A percentile compares a stretch with the other conserved stretches of the same genome.
phyloP scores from a whole-genome alignment of 371 early-diverging fungal species.

The Mucor ambiguus region DNA sequence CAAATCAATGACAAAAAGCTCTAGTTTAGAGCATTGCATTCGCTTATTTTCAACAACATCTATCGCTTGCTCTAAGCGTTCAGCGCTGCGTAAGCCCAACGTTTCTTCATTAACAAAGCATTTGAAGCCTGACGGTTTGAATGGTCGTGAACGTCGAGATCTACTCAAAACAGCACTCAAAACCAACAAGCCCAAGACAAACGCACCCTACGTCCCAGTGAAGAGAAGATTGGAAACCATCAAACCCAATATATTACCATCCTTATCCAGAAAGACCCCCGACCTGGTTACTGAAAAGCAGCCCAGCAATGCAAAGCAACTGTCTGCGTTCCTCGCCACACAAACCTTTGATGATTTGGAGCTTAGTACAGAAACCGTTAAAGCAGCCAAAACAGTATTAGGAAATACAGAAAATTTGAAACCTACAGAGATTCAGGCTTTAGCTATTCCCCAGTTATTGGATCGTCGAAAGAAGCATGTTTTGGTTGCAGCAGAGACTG shows the following conservation, averaged over 20 bases:
- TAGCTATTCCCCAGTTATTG: slow-evolving; percentile 81
- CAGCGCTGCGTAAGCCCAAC: slow-evolving; percentile 46
- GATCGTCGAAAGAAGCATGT: slow-evolving; percentile 57
- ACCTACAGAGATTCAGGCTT: slow-evolving; percentile 93
- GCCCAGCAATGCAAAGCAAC: slow-evolving; percentile 29
- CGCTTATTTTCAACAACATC: slow-evolving; percentile 30
- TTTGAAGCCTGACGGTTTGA: slow-evolving; percentile 46
- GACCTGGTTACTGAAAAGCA: slow-evolving; percentile 18
- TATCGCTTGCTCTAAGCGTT: slow-evolving; percentile 31
- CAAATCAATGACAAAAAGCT: background rate
- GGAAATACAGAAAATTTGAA: slow-evolving; percentile 40
- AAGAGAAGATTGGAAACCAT: slow-evolving; percentile 46
- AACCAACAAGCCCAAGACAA: slow-evolving; percentile 20
- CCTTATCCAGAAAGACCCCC: slow-evolving; percentile 1
- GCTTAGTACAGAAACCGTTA: slow-evolving; percentile 48
- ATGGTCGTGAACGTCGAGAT: slow-evolving; percentile 49
- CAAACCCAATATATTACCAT: background rate
- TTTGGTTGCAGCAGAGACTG: slow-evolving; percentile 94
- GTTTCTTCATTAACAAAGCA: slow-evolving; percentile 53
- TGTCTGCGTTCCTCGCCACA: slow-evolving; percentile 45
- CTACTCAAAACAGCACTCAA: slow-evolving; percentile 31
- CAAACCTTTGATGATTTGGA: slow-evolving; percentile 63
- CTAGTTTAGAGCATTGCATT: slow-evolving; percentile 1
- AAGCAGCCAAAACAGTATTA: slow-evolving; percentile 46
- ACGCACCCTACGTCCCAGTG: slow-evolving; percentile 50